These are phyloP conservation scores for Alternaria solani DNA, from an alignment of 2,329 filamentous ascomycete genomes.

Conservation along the genomic window DNA sequence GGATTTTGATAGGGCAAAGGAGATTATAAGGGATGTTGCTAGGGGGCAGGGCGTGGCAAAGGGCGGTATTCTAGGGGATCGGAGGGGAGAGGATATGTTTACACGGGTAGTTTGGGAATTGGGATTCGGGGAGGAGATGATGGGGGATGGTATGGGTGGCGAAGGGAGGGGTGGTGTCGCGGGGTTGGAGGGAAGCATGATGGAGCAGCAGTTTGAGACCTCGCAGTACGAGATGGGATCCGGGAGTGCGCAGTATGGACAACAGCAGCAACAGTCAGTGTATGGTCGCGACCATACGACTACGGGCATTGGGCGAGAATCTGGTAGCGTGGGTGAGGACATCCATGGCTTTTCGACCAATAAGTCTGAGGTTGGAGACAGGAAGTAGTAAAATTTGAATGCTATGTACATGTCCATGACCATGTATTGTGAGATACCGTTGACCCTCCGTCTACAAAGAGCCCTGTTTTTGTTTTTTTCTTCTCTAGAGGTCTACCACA, in stretches of 20 bases:
- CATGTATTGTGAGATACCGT: neutral
- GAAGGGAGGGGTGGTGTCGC: neutral
- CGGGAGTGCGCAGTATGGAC: neutral
- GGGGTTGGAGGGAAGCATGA: neutral
- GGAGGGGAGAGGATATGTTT: conserved; percentile 28
- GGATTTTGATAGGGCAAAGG: conserved; percentile 45
- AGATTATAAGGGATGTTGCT: conserved; percentile 51
- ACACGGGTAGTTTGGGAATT: conserved; percentile 17
- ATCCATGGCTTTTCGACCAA: conserved; percentile 25
- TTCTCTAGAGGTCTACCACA: neutral
- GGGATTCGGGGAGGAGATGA: conserved; percentile 22
- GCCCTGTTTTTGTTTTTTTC: neutral
- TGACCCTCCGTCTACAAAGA: neutral
- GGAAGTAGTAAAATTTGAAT: neutral
- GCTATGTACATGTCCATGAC: neutral
- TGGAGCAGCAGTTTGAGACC: neutral
- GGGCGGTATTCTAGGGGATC: conserved; percentile 28
- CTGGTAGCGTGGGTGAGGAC: conserved; percentile 7
- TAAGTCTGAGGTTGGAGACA: conserved; percentile 11
- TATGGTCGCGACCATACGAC: neutral
- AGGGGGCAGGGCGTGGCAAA: conserved; percentile 41
- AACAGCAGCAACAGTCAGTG: neutral
- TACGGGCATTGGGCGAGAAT: neutral
- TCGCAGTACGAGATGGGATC: neutral
- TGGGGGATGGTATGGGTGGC: conserved; percentile 14